Evolutionary conservation across 148 eudicot species (phyloP).

Genomic region (Oxyria digyna): DNA sequence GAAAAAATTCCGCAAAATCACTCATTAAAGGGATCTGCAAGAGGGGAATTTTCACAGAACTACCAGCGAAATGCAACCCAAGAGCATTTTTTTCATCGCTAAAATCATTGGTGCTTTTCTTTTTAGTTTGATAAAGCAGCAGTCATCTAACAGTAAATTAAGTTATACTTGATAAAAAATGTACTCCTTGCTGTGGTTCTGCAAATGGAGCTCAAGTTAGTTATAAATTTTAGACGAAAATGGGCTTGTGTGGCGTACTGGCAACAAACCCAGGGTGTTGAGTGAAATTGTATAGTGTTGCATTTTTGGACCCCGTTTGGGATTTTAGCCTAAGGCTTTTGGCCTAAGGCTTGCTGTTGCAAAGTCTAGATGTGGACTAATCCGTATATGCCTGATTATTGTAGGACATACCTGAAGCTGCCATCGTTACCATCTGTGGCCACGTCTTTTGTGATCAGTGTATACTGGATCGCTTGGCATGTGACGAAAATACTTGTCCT

Average conservation of each 20-base stretch:
- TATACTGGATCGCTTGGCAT: conserved; percentile 61
- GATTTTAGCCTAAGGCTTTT: too few species aligned
- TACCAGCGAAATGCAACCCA: not conserved
- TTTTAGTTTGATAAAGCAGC: not conserved
- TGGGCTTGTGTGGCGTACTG: not conserved
- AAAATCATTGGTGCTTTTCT: not conserved
- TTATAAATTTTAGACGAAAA: not conserved
- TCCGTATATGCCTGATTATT: conserved; percentile 4
- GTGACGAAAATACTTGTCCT: conserved; percentile 86
- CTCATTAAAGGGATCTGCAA: not conserved
- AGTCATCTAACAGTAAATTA: not conserved
- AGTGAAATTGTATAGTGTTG: not conserved
- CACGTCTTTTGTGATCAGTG: conserved; percentile 96
- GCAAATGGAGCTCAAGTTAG: not conserved
- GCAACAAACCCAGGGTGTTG: not conserved
- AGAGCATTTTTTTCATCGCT: not conserved
- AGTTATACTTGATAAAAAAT: not conserved
- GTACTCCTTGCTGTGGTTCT: not conserved
- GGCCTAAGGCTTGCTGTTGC: not conserved
- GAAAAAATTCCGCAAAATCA: not conserved
- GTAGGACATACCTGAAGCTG: conserved; percentile 97
- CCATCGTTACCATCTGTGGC: conserved; percentile 74
- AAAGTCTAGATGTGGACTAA: not conserved
- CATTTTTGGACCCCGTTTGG: too few species aligned
- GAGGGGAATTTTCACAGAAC: not conserved